phyloP scores from a whole-genome alignment of 2,329 filamentous ascomycete species.

The Colletotrichum plurivorum region DNA sequence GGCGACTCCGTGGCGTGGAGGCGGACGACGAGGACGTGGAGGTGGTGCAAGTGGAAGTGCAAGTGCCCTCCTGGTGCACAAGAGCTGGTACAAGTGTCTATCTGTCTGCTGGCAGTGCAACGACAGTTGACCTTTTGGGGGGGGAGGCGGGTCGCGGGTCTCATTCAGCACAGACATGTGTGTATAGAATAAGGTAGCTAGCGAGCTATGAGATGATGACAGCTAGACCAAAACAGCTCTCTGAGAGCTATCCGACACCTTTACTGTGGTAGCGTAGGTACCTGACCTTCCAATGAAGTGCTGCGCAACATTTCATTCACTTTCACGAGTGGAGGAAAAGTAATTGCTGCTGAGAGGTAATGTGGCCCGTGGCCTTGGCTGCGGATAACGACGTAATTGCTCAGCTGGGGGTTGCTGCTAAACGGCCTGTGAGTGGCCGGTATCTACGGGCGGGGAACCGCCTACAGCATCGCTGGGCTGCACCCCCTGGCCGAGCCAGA shows the following conservation, averaged over 20 bases:
- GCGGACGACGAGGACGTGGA: background rate
- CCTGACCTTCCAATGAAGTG: too few relatives aligned
- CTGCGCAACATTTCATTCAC: background rate
- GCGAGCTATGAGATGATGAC: background rate
- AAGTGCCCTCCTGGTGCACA: background rate
- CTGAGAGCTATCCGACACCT: too few relatives aligned
- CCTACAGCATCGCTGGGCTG: constrained; percentile 27
- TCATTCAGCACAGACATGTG: too few relatives aligned
- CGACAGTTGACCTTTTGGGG: too few relatives aligned
- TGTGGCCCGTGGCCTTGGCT: constrained; percentile 30
- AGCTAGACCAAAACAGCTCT: constrained; percentile 13
- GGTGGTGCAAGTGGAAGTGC: constrained; percentile 5
- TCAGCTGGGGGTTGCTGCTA: constrained; percentile 25
- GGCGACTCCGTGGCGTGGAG: constrained; percentile 25
- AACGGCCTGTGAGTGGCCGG: constrained; percentile 25
- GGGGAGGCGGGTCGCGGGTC: too few relatives aligned
- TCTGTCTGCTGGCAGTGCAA: too few relatives aligned
- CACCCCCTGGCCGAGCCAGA: constrained; percentile 32
- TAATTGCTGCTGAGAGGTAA: constrained; percentile 22
- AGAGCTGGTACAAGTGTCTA: background rate
- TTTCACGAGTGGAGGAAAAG: constrained; percentile 22
- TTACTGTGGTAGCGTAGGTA: too few relatives aligned
- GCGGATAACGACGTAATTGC: constrained; percentile 40
- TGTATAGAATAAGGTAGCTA: too few relatives aligned
- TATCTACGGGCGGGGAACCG: constrained; percentile 24